Conservation (phyloP, 2,329 filamentous ascomycete genomes). For the Phyllosticta paracitricarpa region DNA sequence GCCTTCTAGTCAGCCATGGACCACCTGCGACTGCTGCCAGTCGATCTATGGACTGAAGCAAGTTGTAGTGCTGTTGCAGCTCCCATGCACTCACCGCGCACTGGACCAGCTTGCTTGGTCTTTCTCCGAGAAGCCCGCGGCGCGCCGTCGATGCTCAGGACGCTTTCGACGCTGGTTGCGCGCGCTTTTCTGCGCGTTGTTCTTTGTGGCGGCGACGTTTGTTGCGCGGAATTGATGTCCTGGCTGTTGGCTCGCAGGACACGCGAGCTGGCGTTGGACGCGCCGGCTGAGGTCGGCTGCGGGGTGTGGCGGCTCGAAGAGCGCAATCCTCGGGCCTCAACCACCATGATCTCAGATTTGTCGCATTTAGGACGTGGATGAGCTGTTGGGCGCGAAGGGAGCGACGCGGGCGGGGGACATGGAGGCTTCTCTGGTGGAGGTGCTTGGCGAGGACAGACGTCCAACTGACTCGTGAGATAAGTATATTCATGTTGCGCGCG, state of each 20-base stretch:
- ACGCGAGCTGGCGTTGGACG: constrained; percentile 15
- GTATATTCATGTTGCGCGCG: background rate
- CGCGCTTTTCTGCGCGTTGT: constrained; percentile 19
- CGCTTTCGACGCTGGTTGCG: constrained; percentile 19
- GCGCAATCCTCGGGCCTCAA: constrained; percentile 20
- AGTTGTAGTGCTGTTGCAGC: background rate
- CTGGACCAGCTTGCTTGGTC: constrained; percentile 15
- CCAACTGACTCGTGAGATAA: background rate
- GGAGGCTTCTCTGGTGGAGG: background rate
- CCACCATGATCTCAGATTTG: background rate
- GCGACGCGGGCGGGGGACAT: background rate
- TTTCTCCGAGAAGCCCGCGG: constrained; percentile 17
- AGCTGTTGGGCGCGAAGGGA: constrained; percentile 18
- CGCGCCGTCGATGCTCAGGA: constrained; percentile 11
- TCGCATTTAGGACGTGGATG: background rate
- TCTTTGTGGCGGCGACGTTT: constrained; percentile 11
- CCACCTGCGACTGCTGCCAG: background rate
- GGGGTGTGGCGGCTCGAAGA: constrained; percentile 23
- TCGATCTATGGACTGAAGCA: background rate
- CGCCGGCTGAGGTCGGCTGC: constrained; percentile 17
- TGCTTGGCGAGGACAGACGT: background rate
- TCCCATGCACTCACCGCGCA: background rate
- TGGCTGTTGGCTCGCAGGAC: constrained; percentile 29
- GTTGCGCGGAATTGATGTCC: constrained; percentile 22
- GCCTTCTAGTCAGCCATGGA: background rate